Conservation (phyloP, 2,329 filamentous ascomycete species). For the Apiospora sp. region DNA sequence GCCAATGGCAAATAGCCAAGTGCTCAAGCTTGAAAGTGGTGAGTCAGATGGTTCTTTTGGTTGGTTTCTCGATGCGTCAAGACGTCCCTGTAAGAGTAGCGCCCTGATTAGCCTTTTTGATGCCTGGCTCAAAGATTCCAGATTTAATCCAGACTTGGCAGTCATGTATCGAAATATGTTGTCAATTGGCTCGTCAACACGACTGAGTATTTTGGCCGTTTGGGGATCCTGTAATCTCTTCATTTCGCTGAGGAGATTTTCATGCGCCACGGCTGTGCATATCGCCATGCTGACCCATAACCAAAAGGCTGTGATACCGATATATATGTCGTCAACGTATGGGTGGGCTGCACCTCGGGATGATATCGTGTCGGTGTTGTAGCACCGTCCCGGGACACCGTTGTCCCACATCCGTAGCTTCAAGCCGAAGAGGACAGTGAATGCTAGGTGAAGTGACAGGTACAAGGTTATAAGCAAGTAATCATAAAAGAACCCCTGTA, state of each 20-base stretch:
- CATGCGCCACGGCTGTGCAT: background rate
- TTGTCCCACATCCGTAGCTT: background rate
- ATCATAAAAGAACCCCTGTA: background rate
- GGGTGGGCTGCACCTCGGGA: background rate
- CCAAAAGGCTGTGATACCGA: background rate
- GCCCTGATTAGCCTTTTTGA: too few relatives aligned
- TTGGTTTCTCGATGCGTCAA: too few relatives aligned
- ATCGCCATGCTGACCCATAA: background rate
- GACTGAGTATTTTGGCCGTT: too few relatives aligned
- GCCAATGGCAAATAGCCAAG: too few relatives aligned
- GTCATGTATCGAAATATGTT: too few relatives aligned
- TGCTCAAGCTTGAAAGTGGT: too few relatives aligned
- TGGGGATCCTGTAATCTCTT: background rate
- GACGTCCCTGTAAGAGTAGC: too few relatives aligned
- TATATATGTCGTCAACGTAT: background rate
- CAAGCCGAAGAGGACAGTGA: background rate
- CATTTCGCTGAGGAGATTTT: too few relatives aligned
- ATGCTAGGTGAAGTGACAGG: background rate
- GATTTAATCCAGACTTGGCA: too few relatives aligned
- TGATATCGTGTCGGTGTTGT: background rate
- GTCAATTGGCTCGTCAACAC: too few relatives aligned
- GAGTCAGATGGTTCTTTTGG: too few relatives aligned
- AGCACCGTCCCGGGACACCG: background rate
- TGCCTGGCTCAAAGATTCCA: too few relatives aligned
- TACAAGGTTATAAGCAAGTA: background rate